Percentiles rank a stretch among this genome's conserved stretches.
These are phyloP conservation scores for Circinella umbellata DNA, from an alignment of 371 early-diverging fungal species.

Conservation along the genomic window DNA sequence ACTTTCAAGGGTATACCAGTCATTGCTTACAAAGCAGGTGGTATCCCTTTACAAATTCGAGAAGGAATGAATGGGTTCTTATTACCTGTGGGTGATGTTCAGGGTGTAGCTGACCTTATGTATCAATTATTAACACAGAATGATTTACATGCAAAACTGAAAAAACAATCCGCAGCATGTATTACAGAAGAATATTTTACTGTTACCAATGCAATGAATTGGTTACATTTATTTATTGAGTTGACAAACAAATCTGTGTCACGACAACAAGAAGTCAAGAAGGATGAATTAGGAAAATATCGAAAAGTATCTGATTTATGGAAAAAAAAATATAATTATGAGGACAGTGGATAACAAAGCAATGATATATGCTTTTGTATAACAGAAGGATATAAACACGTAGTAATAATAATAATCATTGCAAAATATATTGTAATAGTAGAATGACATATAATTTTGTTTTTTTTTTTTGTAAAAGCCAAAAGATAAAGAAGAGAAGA, in stretches of 20 bases:
- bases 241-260: slow-evolving; percentile 10
- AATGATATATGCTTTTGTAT: too few species aligned
- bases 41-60: slow-evolving; percentile 85
- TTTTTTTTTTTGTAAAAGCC: too few species aligned
- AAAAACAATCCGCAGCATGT: slow-evolving; percentile 42
- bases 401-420: neutral
- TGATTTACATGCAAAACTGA: slow-evolving; percentile 46
- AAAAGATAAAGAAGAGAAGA: too few species aligned
- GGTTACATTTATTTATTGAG: slow-evolving; percentile 67
- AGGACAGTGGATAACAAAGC: neutral
- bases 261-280: slow-evolving; percentile 18
- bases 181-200: slow-evolving; percentile 75
- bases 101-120: slow-evolving; percentile 61
- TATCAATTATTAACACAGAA: slow-evolving; percentile 55
- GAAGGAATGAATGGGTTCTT: slow-evolving; percentile 71
- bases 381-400: too few species aligned
- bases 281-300: slow-evolving; percentile 29
- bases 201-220: slow-evolving; percentile 69
- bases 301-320: slow-evolving; percentile 39
- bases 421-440: too few species aligned
- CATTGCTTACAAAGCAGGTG: slow-evolving; percentile 72
- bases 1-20: slow-evolving; percentile 62
- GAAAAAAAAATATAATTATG: slow-evolving; percentile 38
- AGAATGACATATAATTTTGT: neutral
- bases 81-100: slow-evolving; percentile 64